Evolutionary conservation across 176 grass and related monocot genomes (phyloP), one percentile per base, ranked within the genome.

Genomic region (Oryza punctata): DNA sequence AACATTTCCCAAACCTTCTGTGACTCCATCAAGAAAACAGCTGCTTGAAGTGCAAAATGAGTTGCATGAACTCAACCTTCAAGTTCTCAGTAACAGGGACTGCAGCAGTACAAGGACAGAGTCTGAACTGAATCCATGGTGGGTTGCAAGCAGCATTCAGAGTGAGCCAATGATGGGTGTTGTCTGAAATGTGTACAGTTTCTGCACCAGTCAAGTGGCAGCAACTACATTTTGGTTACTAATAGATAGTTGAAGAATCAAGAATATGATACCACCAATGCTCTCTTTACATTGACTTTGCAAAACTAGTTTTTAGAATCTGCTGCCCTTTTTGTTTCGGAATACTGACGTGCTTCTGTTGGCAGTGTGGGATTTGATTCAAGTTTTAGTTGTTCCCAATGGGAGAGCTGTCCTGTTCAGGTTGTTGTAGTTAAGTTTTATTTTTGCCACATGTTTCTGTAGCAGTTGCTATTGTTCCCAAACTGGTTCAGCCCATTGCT

Each of bases 101-200:
- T 79, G 61, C 76, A 81, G 47, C 64, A 69, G 18, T 41, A 40
- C 45, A 23, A 76, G 18, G 29, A 0, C 44, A 63, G 75, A 50
- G 28, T 61, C 87, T 75, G 70, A 63, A 49, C 38, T 12, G 10
- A 63, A 69, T 61, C 82, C 70, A 23, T 74, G 49, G 69, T 75
- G 47, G 87, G 50, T 19, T 13, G 40, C 70, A 75, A 84, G 69
- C 65, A 73, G 70, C 16, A 25, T 80, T 61, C 49, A 3, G 21
- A 43, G 14, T 49, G 76, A 69, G 40, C 15, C 15, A 46, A 63
- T 84, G 81, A 47, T 84, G 28, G 35, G 47, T 12, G 27, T 75
- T 84, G 37, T 84, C 69, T 84, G 76, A 89, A 59, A 44, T 27
- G 52, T 37, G 23, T 21, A 68, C 61, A 32, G 28, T 69, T 74